Evolutionary conservation across 768 basidiomycete species (phyloP), one percentile per base, ranked within the genome.

Genomic region (Suillus subalutaceus): DNA sequence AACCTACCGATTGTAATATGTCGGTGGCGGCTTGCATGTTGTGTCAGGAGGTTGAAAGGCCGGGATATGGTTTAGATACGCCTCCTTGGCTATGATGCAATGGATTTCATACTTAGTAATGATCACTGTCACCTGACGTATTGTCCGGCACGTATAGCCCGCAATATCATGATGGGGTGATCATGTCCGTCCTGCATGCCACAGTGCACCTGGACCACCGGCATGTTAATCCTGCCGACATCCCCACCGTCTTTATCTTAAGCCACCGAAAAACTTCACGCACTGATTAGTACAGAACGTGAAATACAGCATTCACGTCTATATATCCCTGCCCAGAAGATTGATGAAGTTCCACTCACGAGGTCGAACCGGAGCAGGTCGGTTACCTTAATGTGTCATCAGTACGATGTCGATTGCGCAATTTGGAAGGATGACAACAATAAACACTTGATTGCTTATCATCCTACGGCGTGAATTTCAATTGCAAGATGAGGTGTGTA

Each of bases 11-110:
- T 57, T 77, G 77, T 13, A 67, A 64, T 52, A 70, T 70, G 62
- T 77, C 77, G 3, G 77, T 69, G 50, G 70, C 70, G 59, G 72
- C 70, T 68, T 78, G 76, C 75, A 77, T 76, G 61, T 30, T 52
- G 44, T 48, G 40, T 66, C 53, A 41, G 26, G 26, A 60, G 41
- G 26, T 30, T 32, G 9, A 37, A n/a, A 43, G 6, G 13, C 18
- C 38, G 40, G 15, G 38, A 48, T 8, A 38, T 38, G 12, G 16
- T 18, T 58, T 26, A 41, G 12, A 41, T 30, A 59, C 6, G 26
- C 18, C 3, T 41, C 58, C 38, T 18, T 20, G 18, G 26, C 6
- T 26, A 20, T 60, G 58, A 60, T 60, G 40, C 40, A 59, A 59
- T 59, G 58, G 38, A 59, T 41, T 59, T 59, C 59, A 41, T 60